Evolutionary conservation across 345 rosid genomes (phyloP).

Genomic region (Rhodamnia rubescens): DNA sequence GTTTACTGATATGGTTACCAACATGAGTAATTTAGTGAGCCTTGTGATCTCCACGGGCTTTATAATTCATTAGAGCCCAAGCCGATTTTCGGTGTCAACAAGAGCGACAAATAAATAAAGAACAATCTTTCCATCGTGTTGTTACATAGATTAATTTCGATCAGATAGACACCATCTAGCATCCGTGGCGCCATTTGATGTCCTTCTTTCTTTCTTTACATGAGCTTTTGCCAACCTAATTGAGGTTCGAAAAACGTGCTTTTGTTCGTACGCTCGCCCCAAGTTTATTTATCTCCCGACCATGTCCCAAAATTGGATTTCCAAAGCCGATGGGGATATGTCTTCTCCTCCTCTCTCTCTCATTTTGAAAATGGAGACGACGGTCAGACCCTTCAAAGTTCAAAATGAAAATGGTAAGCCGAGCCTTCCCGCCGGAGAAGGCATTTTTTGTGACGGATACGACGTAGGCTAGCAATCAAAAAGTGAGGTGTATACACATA

Average conservation of each 20-base stretch:
- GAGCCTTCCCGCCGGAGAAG: background rate
- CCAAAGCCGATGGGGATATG: background rate
- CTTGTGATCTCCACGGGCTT: too few species aligned
- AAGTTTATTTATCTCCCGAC: background rate
- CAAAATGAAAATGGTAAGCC: background rate
- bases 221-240: background rate
- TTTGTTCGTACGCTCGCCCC: accelerated
- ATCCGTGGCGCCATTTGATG: background rate
- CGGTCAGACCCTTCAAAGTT: background rate
- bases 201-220: background rate
- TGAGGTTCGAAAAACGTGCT: background rate
- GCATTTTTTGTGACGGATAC: background rate
- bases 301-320: background rate
- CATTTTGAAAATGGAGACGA: background rate
- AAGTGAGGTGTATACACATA: background rate
- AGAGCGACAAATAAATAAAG: background rate
- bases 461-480: background rate
- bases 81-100: too few species aligned
- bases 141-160: too few species aligned
- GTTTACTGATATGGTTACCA: too few species aligned
- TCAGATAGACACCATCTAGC: too few species aligned
- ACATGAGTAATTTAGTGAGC: too few species aligned
- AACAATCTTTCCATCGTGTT: background rate
- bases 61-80: too few species aligned
- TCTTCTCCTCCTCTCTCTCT: background rate